Base-by-base conservation (phyloP, 1,284 basidiomycete genomes). In the Vanrija sp. region DNA sequence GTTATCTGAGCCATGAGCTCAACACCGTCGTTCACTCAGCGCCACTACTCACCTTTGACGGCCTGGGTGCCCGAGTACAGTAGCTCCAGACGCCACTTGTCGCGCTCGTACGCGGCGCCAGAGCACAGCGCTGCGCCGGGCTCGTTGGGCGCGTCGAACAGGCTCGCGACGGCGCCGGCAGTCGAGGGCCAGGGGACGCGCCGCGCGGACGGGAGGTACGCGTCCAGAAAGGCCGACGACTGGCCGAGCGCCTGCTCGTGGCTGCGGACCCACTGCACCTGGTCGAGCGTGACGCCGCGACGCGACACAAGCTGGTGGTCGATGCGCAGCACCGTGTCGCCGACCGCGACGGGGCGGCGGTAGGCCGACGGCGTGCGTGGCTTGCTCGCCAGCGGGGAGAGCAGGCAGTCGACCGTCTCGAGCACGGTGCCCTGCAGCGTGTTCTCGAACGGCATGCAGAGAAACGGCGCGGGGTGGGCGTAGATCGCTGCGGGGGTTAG, bases 181-280 rank as follows among this genome's bases (percentile, higher is more conserved):
- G 76, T 78, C 5, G 69, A 73, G 0, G 69, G 40, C 54, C 62
- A 69, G 5, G 56, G 50, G 8, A 67, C 45, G 3, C 62, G 53
- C 38, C 63, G 67, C 0, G 72, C 74, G 7, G 49, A 7, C 0
- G 75, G 74, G 0, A 76, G 56, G 19, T 67, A 49, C 1, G 28
- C 23, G 5, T 54, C 46, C 9, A 78, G 54, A 60, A 72, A 77
- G 1, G 40, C 51, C 0, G 66, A 49, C 38, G 70, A 74, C 65
- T 78, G 76, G 2, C 74, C 75, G 5, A 78, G 59, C 5, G 76
- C 76, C 72, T 78, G 76, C 54, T 78, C 76, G 57, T 78, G 76
- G 25, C 63, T 66, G 43, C 68, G 61, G 8, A 78, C 71, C 62
- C 65, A 72, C 14, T 39, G 52, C 19, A 78, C 66, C 38, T 71